Conservation (phyloP, 371 early-diverging fungal species). For the Batkoa obscura region DNA sequence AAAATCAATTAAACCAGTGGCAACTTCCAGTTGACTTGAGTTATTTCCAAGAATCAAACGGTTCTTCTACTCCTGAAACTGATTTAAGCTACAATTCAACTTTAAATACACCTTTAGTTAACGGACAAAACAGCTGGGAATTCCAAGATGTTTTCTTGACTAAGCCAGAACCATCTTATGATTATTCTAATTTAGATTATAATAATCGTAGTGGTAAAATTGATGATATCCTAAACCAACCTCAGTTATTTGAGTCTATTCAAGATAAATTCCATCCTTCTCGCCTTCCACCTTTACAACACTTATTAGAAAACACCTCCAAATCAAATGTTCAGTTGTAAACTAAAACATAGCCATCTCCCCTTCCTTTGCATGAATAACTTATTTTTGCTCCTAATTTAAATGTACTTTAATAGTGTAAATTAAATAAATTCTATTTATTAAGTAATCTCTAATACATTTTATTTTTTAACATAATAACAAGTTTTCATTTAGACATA, state of each 20-base stretch:
- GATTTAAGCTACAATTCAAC: background rate
- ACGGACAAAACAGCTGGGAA: background rate
- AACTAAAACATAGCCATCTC: too few species aligned
- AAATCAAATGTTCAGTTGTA: too few species aligned
- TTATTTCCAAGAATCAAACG: background rate
- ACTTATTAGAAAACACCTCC: background rate
- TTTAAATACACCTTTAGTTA: background rate
- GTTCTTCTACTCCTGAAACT: background rate
- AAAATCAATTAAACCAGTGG: background rate
- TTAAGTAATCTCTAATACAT: too few species aligned
- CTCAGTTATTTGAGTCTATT: background rate
- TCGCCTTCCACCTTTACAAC: background rate
- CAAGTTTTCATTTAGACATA: too few species aligned
- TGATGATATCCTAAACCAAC: background rate
- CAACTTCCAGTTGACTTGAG: background rate
- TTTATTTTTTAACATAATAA: too few species aligned
- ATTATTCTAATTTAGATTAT: background rate
- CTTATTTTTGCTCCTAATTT: too few species aligned
- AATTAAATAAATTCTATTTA: too few species aligned
- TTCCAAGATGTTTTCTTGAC: background rate
- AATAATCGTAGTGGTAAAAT: background rate
- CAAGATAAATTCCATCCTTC: background rate
- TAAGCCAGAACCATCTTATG: conserved; percentile 1
- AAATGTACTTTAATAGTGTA: too few species aligned
- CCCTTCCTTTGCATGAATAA: too few species aligned